Percentiles rank a stretch among this genome's conserved stretches.
These are phyloP conservation scores for Histomonas meleagridis DNA, from an alignment of 208 protist genomes.

Conservation along the genomic window DNA sequence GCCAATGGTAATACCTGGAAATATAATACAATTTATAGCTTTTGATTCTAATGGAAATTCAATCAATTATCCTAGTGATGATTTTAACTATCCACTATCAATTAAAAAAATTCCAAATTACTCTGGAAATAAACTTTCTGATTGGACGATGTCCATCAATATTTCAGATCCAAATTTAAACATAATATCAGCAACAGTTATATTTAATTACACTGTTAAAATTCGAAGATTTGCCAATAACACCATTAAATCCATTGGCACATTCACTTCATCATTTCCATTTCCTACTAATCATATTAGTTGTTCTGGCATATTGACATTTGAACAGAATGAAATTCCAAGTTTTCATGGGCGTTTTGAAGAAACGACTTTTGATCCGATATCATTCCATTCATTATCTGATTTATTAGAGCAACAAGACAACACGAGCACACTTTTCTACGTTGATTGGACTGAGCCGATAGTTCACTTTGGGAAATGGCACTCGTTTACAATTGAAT, in stretches of 20 bases:
- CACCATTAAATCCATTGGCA: not conserved
- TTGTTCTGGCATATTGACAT: not conserved
- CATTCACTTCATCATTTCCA: not conserved
- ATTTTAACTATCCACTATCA: not conserved
- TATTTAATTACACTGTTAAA: not conserved
- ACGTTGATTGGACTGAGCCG: not conserved
- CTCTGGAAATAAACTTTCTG: not conserved
- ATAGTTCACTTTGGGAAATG: not conserved
- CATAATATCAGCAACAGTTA: not conserved
- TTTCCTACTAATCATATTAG: not conserved
- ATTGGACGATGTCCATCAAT: not conserved
- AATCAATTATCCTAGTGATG: not conserved
- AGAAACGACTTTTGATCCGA: not conserved
- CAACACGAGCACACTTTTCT: not conserved
- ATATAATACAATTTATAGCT: not conserved
- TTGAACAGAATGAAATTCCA: not conserved
- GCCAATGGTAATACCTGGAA: not conserved
- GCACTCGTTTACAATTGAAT: not conserved
- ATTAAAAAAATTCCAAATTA: not conserved
- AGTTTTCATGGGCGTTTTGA: not conserved
- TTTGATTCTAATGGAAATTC: not conserved
- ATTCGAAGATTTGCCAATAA: not conserved
- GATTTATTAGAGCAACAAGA: not conserved
- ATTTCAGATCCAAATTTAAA: not conserved
- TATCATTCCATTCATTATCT: too few species aligned